phyloP scores from a whole-genome alignment of 768 basidiomycete genomes.

The Phanerochaete carnosa region DNA sequence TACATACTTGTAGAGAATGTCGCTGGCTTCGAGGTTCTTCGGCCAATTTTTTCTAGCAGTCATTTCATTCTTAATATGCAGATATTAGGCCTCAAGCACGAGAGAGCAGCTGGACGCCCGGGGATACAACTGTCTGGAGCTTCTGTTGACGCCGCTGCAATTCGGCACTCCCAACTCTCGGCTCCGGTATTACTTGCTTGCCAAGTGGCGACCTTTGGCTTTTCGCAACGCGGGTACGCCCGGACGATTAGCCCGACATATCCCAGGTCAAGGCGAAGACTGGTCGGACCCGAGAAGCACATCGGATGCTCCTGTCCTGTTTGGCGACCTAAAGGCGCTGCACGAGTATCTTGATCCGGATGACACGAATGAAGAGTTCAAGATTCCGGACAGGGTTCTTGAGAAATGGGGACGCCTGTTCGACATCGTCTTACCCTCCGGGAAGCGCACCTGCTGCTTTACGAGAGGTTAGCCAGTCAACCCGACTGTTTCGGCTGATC shows the following conservation, averaged over 20 bases:
- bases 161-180: slow-evolving; percentile 83
- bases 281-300: slow-evolving; percentile 39
- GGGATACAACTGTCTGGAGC: slow-evolving; percentile 57
- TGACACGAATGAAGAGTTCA: slow-evolving; percentile 16
- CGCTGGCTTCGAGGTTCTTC: slow-evolving; percentile 72
- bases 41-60: background rate
- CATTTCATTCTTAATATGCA: slow-evolving; percentile 6
- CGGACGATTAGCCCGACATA: slow-evolving; percentile 37
- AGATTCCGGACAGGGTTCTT: slow-evolving; percentile 60
- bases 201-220: slow-evolving; percentile 42
- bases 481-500: background rate
- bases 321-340: slow-evolving; percentile 21
- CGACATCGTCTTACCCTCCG: slow-evolving; percentile 70
- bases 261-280: slow-evolving; percentile 44
- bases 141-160: slow-evolving; percentile 72
- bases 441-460: slow-evolving; percentile 70
- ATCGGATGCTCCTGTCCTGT: slow-evolving; percentile 1
- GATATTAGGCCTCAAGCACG: slow-evolving; percentile 58
- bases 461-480: slow-evolving; percentile 55
- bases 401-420: slow-evolving; percentile 76
- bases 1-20: slow-evolving; percentile 77
- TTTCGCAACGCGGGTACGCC: slow-evolving; percentile 29
- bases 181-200: slow-evolving; percentile 76
- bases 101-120: slow-evolving; percentile 48
- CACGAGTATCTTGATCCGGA: slow-evolving; percentile 40